These are phyloP conservation scores for Cladosporium colombiae DNA, from an alignment of 2,329 filamentous ascomycete species.

Conservation along the genomic window DNA sequence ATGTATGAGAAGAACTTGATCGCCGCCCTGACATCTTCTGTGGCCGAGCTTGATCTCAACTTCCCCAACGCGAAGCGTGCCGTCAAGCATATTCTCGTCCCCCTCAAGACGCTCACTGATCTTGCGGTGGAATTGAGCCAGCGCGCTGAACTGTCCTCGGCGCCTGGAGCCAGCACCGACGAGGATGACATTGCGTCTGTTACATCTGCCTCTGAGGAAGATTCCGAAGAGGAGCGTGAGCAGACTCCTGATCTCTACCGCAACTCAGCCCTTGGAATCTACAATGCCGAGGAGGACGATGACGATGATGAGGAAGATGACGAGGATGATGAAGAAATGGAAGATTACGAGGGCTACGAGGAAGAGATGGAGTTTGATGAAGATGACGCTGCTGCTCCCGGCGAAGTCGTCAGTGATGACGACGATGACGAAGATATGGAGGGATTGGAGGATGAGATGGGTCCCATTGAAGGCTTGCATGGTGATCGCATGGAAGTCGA, in stretches of 20 bases:
- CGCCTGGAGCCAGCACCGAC: conserved; percentile 63
- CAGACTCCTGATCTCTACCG: conserved; percentile 97
- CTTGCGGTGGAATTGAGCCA: conserved; percentile 86
- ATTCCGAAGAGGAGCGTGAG: conserved; percentile 58
- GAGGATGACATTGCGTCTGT: conserved; percentile 87
- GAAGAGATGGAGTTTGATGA: conserved; percentile 94
- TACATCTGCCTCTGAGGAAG: conserved; percentile 78
- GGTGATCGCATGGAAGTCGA: conserved; percentile 73
- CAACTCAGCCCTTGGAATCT: conserved; percentile 92
- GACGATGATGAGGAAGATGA: conserved; percentile 58
- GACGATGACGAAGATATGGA: conserved; percentile 78
- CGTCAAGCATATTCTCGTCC: conserved; percentile 93
- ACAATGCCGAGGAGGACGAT: conserved; percentile 77
- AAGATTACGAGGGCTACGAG: conserved; percentile 76
- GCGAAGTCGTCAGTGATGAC: conserved; percentile 86
- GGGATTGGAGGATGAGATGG: conserved; percentile 79
- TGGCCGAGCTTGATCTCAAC: conserved; percentile 93
- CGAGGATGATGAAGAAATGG: conserved; percentile 85
- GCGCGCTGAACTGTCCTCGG: conserved; percentile 67
- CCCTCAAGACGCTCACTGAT: conserved; percentile 81
- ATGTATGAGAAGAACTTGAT: conserved; percentile 99
- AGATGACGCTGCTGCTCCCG: conserved; percentile 77
- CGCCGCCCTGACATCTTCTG: conserved; percentile 81
- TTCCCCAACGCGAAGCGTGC: conserved; percentile 91
- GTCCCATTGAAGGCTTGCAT: conserved; percentile 64